Evolutionary conservation across 2,329 filamentous ascomycete genomes (phyloP), one percentile per base, ranked within the genome.

Genomic region (Colletotrichum sansevieriae): DNA sequence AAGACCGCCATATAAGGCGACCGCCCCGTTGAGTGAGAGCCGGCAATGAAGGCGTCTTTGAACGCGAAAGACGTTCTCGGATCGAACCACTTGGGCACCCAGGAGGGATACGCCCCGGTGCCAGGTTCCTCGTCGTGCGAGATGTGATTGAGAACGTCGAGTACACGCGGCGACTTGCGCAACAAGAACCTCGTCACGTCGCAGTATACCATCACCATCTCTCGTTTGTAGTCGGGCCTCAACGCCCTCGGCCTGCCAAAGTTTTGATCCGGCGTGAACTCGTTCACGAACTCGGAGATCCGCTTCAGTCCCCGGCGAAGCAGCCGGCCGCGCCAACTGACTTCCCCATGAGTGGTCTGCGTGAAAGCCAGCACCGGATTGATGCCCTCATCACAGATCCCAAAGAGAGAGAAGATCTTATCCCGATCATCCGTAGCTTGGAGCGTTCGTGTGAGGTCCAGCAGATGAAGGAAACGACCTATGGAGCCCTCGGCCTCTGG

Each of bases 31-130:
- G 64, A 51, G 25, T 51, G 69, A 15, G 71, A 62, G 8, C 70
- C 70, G 22, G 70, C 64, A 41, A 71, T 47, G 49, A 52, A 69
- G 12, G 56, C 69, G 4, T 56, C 68, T 25, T 47, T 62, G 20
- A 71, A 65, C 6, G 63, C 61, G 13, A 57, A 49, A 4, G 33
- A 71, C 2, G 56, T 59, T 12, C 54, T 55, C n/a, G 9, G 22
- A n/a, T 71, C 65, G 29, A 71, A 69, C 68, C 70, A 71, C 35
- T 71, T 71, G 18, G 70, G 70, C 13, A 71, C 65, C 70, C 68
- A 72, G 15, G 68, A 71, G 3, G 68, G 70, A 39, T 63, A 71
- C 4, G 58, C 65, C n/a, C 65, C 61, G 9, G 18, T n/a, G 4
- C 37, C 51, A 4, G 70, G 70, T 3, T 72, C 68, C 13, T 58